phyloP scores from a whole-genome alignment of 2,329 filamentous ascomycete genomes.

The Colletotrichum neosansevieriae region DNA sequence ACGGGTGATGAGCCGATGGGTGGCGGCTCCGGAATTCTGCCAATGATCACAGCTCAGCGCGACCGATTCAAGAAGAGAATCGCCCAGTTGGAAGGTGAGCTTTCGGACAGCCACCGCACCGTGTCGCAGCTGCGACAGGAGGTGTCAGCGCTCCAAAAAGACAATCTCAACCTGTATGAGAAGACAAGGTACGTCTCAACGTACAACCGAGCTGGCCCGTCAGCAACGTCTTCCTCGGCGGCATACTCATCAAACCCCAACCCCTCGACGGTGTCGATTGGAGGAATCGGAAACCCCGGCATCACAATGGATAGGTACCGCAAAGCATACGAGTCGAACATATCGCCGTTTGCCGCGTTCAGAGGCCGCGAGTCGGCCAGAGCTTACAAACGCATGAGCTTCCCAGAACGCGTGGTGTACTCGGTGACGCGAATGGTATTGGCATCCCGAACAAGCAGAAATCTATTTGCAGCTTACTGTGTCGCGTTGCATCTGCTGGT shows the following conservation, averaged over 20 bases:
- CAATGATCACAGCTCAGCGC: conserved; percentile 97
- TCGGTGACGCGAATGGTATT: conserved; percentile 92
- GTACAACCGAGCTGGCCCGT: conserved; percentile 80
- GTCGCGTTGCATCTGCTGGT: conserved; percentile 88
- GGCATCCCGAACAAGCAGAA: conserved; percentile 89
- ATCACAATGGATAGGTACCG: conserved; percentile 86
- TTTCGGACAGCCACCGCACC: conserved; percentile 84
- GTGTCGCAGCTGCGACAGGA: conserved; percentile 91
- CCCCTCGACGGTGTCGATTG: conserved; percentile 74
- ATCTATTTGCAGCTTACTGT: conserved; percentile 94
- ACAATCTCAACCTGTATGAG: conserved; percentile 96
- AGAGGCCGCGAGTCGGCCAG: conserved; percentile 91
- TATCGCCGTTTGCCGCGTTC: conserved; percentile 96
- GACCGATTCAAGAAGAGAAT: conserved; percentile 99
- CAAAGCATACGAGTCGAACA: conserved; percentile 92
- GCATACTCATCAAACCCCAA: conserved; percentile 79
- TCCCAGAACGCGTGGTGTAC: conserved; percentile 91
- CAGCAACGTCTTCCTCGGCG: conserved; percentile 72
- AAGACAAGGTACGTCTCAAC: conserved; percentile 97
- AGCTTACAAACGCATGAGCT: conserved; percentile 91
- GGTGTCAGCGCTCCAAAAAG: conserved; percentile 90
- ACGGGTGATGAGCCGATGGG: conserved; percentile 73
- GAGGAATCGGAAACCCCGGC: conserved; percentile 68
- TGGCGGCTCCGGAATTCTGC: conserved; percentile 86
- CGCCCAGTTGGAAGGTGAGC: conserved; percentile 86